A percentile compares a stretch with the other conserved stretches of the same genome.
Evolutionary conservation across 2,329 filamentous ascomycete genomes (phyloP).

Genomic region (Cladophialophora psammophila): DNA sequence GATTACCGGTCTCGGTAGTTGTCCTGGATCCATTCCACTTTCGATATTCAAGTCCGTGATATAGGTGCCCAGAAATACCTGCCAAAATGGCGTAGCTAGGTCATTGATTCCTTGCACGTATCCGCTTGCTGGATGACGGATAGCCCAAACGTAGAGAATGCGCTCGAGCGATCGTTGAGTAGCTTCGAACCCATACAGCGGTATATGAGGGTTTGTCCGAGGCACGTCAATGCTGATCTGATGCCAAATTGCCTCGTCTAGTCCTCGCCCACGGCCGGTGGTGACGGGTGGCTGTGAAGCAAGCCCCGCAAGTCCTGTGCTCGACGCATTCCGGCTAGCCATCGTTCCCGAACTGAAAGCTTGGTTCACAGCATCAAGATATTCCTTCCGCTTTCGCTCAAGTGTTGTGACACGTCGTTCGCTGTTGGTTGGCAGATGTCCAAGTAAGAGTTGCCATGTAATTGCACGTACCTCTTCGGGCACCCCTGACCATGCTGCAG

Average conservation of each 20-base stretch:
- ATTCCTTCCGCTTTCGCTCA: constrained; percentile 94
- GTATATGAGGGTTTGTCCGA: constrained; percentile 92
- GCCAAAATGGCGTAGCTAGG: constrained; percentile 96
- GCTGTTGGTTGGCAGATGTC: constrained; percentile 95
- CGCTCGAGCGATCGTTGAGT: constrained; percentile 93
- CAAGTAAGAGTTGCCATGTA: constrained; percentile 97
- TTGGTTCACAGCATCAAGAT: constrained; percentile 84
- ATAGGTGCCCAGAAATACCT: constrained; percentile 93
- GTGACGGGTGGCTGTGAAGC: constrained; percentile 53
- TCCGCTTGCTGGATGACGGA: constrained; percentile 93
- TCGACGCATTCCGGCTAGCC: constrained; percentile 30
- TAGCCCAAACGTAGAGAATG: constrained; percentile 97
- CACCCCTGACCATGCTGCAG: constrained; percentile 91
- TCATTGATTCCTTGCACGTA: constrained; percentile 99
- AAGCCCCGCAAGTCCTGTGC: constrained; percentile 47
- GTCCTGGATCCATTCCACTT: constrained; percentile 94
- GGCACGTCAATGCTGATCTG: constrained; percentile 99
- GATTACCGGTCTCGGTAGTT: constrained; percentile 85
- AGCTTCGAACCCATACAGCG: constrained; percentile 93
- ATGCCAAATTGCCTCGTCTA: constrained; percentile 99
- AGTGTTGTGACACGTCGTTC: constrained; percentile 88
- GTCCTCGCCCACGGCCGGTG: constrained; percentile 69
- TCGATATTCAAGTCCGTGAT: constrained; percentile 94
- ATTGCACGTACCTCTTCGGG: constrained; percentile 95
- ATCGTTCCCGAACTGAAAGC: constrained; percentile 64